A percentile compares a stretch with the other conserved stretches of the same genome.
Conservation (phyloP, 768 basidiomycete species). For the Kondoa subrosea region DNA sequence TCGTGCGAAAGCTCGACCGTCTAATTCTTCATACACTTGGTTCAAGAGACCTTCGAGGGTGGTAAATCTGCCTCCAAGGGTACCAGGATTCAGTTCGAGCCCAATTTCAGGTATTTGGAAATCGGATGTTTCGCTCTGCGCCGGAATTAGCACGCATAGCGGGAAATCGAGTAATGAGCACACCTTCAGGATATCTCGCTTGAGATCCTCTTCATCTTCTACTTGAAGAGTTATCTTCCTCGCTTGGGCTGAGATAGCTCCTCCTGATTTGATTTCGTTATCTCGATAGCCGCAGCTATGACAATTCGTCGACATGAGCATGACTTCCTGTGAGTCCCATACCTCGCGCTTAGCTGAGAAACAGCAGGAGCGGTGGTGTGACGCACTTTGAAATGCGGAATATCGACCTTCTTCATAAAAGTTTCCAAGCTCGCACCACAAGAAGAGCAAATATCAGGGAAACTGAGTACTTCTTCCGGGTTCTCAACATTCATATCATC, state of each 20-base stretch:
- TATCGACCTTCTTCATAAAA: conserved; percentile 84
- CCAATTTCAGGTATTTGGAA: conserved; percentile 86
- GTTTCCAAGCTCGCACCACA: conserved; percentile 72
- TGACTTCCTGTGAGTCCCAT: conserved; percentile 48
- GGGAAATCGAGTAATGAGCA: conserved; percentile 12
- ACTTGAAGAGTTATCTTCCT: conserved; percentile 76
- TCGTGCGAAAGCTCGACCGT: conserved; percentile 60
- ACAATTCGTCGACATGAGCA: conserved; percentile 98
- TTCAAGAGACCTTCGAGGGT: conserved; percentile 87
- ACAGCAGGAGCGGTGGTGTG: not conserved
- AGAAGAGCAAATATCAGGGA: conserved; percentile 72
- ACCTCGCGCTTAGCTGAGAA: not conserved
- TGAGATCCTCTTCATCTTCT: conserved; percentile 78
- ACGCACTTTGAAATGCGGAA: conserved; percentile 88
- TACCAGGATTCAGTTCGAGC: conserved; percentile 74
- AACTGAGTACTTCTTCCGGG: conserved; percentile 75
- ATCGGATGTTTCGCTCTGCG: conserved; percentile 79
- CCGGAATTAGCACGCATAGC: not conserved
- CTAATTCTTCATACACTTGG: conserved; percentile 87
- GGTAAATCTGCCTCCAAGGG: conserved; percentile 91
- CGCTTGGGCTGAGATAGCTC: conserved; percentile 71
- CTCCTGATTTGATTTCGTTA: conserved; percentile 90
- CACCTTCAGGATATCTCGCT: conserved; percentile 86
- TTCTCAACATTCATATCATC: conserved; percentile 32
- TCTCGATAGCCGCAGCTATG: conserved; percentile 88